phyloP scores from a whole-genome alignment of 768 basidiomycete genomes.

The Cystofilobasidium capitatum region DNA sequence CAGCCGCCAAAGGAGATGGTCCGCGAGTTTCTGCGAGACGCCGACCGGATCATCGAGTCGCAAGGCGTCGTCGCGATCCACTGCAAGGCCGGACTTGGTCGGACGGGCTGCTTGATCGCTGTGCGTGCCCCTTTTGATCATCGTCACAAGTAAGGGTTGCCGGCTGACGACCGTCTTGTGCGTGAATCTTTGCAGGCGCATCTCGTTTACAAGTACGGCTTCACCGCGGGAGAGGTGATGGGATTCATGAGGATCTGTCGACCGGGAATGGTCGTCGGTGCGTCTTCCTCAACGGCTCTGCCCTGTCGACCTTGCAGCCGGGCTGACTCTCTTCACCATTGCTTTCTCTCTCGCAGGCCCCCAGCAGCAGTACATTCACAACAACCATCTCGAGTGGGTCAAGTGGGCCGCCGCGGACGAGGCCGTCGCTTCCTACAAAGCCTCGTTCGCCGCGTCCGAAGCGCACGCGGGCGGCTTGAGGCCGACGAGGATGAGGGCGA shows the following conservation, averaged over 20 bases:
- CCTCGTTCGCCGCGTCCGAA: conserved; percentile 40
- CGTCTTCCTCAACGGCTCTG: no score
- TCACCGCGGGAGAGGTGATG: conserved; percentile 89
- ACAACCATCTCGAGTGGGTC: conserved; percentile 86
- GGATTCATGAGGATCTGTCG: conserved; percentile 97
- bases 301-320: neutral
- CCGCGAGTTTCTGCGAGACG: conserved; percentile 19
- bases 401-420: conserved; percentile 88
- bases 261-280: conserved; percentile 28
- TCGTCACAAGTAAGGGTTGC: no score
- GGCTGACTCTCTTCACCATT: neutral
- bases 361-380: conserved; percentile 71
- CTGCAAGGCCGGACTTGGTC: conserved; percentile 94
- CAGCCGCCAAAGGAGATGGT: conserved; percentile 22
- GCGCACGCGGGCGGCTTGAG: neutral
- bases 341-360: neutral
- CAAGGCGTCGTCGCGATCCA: conserved; percentile 37
- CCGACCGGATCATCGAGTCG: conserved; percentile 2
- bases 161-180: no score
- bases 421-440: conserved; percentile 25
- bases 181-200: conserved; percentile 63
- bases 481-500: conserved; percentile 25
- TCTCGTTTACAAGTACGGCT: conserved; percentile 96
- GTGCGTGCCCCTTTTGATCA: conserved; percentile 37
- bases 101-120: conserved; percentile 93